Evolutionary conservation across 192 early-diverging fungal species (phyloP).

Genomic region (Backusella tarrabulga): DNA sequence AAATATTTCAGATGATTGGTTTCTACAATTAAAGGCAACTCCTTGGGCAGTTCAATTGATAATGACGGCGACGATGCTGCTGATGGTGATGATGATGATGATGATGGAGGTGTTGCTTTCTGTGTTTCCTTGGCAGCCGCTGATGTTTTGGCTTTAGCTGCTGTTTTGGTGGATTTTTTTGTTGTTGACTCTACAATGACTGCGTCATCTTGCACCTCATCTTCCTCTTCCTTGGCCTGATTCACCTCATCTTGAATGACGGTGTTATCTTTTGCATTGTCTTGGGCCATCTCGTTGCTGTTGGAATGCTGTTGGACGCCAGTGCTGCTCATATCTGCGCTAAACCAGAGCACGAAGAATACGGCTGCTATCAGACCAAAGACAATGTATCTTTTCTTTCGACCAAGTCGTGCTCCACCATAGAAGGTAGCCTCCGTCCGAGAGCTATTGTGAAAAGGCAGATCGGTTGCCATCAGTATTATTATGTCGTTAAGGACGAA

Average conservation of each 20-base stretch:
- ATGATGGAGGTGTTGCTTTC: neutral
- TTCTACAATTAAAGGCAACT: conserved; percentile 22
- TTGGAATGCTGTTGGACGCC: neutral
- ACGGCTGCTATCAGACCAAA: neutral
- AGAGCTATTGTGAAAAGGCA: conserved; percentile 7
- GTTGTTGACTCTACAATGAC: neutral
- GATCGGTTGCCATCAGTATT: neutral
- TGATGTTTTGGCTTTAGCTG: neutral
- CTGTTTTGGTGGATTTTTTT: neutral
- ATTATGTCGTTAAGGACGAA: neutral
- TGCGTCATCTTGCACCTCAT: neutral
- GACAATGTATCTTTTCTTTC: conserved; percentile 1
- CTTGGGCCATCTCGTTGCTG: neutral
- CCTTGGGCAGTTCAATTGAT: neutral
- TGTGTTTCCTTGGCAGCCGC: neutral
- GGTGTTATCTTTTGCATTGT: neutral
- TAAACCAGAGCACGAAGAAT: conserved; percentile 8
- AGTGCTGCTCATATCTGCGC: neutral
- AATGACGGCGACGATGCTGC: neutral
- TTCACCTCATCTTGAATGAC: neutral
- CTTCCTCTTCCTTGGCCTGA: neutral
- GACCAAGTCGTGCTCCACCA: conserved; percentile 6
- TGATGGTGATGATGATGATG: neutral
- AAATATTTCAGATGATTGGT: conserved; percentile 45
- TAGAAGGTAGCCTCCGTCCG: neutral